Conservation (phyloP, 805 yeast genomes). For the Wickerhamiella dianesei region DNA sequence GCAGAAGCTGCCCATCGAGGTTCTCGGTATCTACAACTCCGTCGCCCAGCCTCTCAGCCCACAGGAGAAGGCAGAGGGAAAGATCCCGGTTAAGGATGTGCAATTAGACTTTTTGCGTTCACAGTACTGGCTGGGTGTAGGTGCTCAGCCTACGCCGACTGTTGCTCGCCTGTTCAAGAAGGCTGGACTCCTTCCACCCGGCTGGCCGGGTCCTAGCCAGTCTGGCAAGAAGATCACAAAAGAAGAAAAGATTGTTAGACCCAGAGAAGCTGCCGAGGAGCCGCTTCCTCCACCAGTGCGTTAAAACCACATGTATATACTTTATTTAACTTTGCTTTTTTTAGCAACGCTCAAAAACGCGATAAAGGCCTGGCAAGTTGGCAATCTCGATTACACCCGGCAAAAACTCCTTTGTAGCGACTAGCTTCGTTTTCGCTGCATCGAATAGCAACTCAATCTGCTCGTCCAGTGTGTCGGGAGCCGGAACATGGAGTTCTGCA, state of each 20-base stretch:
- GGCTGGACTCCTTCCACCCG: slow-evolving; percentile 45
- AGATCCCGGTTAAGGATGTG: slow-evolving; percentile 59
- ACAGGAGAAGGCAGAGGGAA: slow-evolving; percentile 42
- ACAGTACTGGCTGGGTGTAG: slow-evolving; percentile 94
- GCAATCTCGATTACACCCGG: slow-evolving; percentile 70
- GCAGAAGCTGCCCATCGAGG: slow-evolving; percentile 83
- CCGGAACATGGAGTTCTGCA: slow-evolving; percentile 64
- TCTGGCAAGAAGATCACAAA: background rate
- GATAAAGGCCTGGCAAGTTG: slow-evolving; percentile 77
- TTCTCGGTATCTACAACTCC: slow-evolving; percentile 87
- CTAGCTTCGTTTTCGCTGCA: slow-evolving; percentile 41
- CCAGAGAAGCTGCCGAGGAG: slow-evolving; percentile 12
- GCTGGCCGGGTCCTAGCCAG: slow-evolving; percentile 25
- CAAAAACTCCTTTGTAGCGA: slow-evolving; percentile 45
- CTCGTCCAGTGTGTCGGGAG: slow-evolving; percentile 27
- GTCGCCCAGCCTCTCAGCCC: slow-evolving; percentile 55
- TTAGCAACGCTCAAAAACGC: slow-evolving; percentile 79
- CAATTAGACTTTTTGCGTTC: slow-evolving; percentile 77
- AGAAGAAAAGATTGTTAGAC: slow-evolving; percentile 5
- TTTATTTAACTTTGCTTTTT: slow-evolving; percentile 2
- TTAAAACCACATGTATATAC: slow-evolving; percentile 9
- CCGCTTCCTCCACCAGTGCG: slow-evolving; percentile 17
- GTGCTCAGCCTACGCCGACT: slow-evolving; percentile 84
- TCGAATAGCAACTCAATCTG: slow-evolving; percentile 41
- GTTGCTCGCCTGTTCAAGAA: slow-evolving; percentile 61